These are phyloP conservation scores for Omphalea diandra DNA, from an alignment of 441 rosid species.

Conservation along the genomic window DNA sequence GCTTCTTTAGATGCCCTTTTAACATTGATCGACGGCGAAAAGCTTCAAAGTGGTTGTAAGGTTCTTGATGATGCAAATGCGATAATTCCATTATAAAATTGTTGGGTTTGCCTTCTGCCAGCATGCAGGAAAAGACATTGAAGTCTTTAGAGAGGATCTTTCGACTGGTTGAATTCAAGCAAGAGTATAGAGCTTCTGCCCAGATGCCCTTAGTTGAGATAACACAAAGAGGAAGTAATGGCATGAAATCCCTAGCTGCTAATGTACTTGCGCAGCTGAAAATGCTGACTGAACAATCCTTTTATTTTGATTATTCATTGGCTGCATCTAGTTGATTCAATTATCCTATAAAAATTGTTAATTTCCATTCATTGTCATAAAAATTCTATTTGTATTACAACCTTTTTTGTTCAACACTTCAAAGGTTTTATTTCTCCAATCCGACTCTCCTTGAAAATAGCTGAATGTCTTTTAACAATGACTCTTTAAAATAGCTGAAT, in stretches of 20 bases:
- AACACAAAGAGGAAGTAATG: slow-evolving; percentile 33
- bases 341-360: too few relatives aligned
- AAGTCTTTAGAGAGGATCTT: slow-evolving; percentile 32
- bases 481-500: too few relatives aligned
- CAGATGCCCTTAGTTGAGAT: slow-evolving; percentile 39
- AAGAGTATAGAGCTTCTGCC: slow-evolving; percentile 26
- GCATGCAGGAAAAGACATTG: slow-evolving; percentile 33
- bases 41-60: slow-evolving; percentile 30
- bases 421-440: too few relatives aligned
- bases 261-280: slow-evolving; percentile 33
- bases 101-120: slow-evolving; percentile 25
- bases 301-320: slow-evolving; percentile 28
- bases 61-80: slow-evolving; percentile 32
- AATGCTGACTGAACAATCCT: slow-evolving; percentile 36
- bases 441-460: too few relatives aligned
- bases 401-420: too few relatives aligned
- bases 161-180: slow-evolving; percentile 34
- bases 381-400: too few relatives aligned
- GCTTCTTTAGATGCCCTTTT: slow-evolving; percentile 41
- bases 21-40: slow-evolving; percentile 36
- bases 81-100: slow-evolving; percentile 30
- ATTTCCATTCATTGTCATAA: too few relatives aligned
- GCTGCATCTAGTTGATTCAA: too few relatives aligned
- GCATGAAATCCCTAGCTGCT: slow-evolving; percentile 41
- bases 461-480: too few relatives aligned